Percentiles rank a stretch among this genome's conserved stretches.
Conservation (phyloP, 768 basidiomycete species). For the Mycena maculata region DNA sequence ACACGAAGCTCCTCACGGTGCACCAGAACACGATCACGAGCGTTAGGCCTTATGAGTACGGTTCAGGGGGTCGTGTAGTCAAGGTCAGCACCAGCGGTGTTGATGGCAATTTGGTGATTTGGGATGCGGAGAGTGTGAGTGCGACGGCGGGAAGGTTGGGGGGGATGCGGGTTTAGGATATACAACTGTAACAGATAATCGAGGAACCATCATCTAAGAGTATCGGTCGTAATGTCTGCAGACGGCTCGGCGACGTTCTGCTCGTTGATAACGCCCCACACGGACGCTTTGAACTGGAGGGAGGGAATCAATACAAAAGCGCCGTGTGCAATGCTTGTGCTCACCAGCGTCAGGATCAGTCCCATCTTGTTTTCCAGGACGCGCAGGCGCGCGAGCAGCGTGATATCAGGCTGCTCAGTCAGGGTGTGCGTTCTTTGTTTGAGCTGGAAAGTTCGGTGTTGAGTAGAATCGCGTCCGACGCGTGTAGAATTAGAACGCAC, state of each 20-base stretch:
- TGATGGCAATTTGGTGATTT: slow-evolving; percentile 93
- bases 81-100: slow-evolving; percentile 93
- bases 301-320: slow-evolving; percentile 40
- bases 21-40: slow-evolving; percentile 99
- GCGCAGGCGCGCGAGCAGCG: slow-evolving; percentile 79
- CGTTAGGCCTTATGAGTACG: slow-evolving; percentile 78
- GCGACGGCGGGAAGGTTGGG: slow-evolving; percentile 62
- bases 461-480: not conserved
- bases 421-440: slow-evolving; percentile 75
- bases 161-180: slow-evolving; percentile 53
- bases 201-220: slow-evolving; percentile 29
- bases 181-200: slow-evolving; percentile 1
- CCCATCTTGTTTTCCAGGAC: slow-evolving; percentile 95
- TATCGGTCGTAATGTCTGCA: slow-evolving; percentile 32
- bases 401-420: slow-evolving; percentile 81
- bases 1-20: slow-evolving; percentile 87
- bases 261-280: slow-evolving; percentile 93
- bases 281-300: slow-evolving; percentile 88
- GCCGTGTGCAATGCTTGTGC: slow-evolving; percentile 36
- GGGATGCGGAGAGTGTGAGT: slow-evolving; percentile 78
- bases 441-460: slow-evolving; percentile 55
- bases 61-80: slow-evolving; percentile 67
- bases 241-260: slow-evolving; percentile 57
- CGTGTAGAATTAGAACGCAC: slow-evolving; percentile 59
- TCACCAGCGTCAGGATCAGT: slow-evolving; percentile 89